A percentile compares a stretch with the other conserved stretches of the same genome.
Conservation (phyloP, 1,139 yeast species). For the Pichia sp. region DNA sequence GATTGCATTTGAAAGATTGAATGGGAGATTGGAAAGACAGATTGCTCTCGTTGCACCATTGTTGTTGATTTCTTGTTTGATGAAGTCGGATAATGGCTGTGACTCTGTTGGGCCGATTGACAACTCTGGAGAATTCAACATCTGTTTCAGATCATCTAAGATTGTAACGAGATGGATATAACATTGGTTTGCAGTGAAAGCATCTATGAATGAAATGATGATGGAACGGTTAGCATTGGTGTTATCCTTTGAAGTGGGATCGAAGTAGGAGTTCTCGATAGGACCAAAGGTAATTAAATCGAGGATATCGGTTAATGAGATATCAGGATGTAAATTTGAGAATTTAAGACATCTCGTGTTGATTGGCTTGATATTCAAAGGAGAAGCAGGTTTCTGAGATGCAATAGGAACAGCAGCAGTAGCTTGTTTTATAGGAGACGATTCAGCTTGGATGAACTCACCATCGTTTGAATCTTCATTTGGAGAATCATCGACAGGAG, state of each 20-base stretch:
- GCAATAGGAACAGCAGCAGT: background rate
- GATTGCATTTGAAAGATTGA: slow-evolving; percentile 45
- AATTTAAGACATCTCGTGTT: slow-evolving; percentile 23
- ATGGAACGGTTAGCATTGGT: slow-evolving; percentile 8
- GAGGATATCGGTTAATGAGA: slow-evolving; percentile 29
- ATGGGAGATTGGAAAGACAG: slow-evolving; percentile 71
- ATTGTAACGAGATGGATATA: slow-evolving; percentile 43
- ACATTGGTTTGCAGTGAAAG: slow-evolving; percentile 44
- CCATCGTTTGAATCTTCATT: background rate
- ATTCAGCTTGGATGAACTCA: background rate
- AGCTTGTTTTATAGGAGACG: background rate
- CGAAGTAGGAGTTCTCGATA: slow-evolving; percentile 38
- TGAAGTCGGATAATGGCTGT: slow-evolving; percentile 61
- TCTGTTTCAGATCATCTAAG: slow-evolving; percentile 40
- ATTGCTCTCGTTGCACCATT: slow-evolving; percentile 94
- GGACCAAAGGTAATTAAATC: slow-evolving; percentile 36
- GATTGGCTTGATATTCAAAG: background rate
- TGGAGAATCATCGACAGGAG: too few relatives aligned
- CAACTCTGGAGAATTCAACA: slow-evolving; percentile 42
- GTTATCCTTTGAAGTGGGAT: slow-evolving; percentile 11
- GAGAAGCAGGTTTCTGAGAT: background rate
- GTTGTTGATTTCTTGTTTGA: slow-evolving; percentile 70
- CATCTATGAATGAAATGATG: slow-evolving; percentile 40
- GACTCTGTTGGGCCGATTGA: slow-evolving; percentile 70
- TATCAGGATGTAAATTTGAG: slow-evolving; percentile 33